Percentiles rank a stretch among this genome's conserved stretches.
Evolutionary conservation across 495 filamentous ascomycete genomes (phyloP).

Genomic region (Xylaria palmicola): DNA sequence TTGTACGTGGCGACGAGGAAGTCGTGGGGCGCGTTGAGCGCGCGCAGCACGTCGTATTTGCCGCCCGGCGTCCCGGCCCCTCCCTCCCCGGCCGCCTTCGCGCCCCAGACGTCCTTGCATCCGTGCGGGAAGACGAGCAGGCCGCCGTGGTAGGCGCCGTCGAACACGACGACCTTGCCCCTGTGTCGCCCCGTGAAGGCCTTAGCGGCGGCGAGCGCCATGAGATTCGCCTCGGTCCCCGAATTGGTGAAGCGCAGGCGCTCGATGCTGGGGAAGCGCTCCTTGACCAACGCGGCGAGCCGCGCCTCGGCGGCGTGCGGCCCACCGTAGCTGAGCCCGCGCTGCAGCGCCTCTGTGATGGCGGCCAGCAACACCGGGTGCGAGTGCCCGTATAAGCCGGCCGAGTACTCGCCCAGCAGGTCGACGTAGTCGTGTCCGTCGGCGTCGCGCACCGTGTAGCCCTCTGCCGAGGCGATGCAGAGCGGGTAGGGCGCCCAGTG

Average conservation of each 20-base stretch:
- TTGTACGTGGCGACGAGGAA: slow-evolving; percentile 55
- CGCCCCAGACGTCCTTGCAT: slow-evolving; percentile 5
- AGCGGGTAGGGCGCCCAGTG: slow-evolving; percentile 59
- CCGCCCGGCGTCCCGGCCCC: neutral
- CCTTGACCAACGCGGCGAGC: slow-evolving; percentile 40
- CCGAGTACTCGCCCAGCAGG: slow-evolving; percentile 52
- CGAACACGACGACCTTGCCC: slow-evolving; percentile 49
- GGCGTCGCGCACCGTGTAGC: slow-evolving; percentile 36
- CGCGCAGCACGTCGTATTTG: slow-evolving; percentile 5
- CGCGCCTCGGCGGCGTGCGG: slow-evolving; percentile 34
- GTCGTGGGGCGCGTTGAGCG: slow-evolving; percentile 32
- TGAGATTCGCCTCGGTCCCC: slow-evolving; percentile 54
- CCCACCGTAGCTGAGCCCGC: slow-evolving; percentile 14
- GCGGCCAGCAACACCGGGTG: slow-evolving; percentile 41
- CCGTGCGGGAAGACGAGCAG: slow-evolving; percentile 40
- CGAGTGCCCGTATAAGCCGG: slow-evolving; percentile 56
- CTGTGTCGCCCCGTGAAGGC: slow-evolving; percentile 34
- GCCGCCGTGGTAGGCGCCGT: slow-evolving; percentile 57
- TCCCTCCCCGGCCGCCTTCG: neutral
- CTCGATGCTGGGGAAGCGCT: slow-evolving; percentile 42
- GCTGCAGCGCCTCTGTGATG: slow-evolving; percentile 24
- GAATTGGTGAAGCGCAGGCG: slow-evolving; percentile 52
- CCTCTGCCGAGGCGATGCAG: slow-evolving; percentile 41
- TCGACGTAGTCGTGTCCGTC: slow-evolving; percentile 50
- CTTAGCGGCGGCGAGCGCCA: slow-evolving; percentile 45